Base-by-base conservation (phyloP, 2,329 filamentous ascomycete species). In the Rhynchosporium graminicola region DNA sequence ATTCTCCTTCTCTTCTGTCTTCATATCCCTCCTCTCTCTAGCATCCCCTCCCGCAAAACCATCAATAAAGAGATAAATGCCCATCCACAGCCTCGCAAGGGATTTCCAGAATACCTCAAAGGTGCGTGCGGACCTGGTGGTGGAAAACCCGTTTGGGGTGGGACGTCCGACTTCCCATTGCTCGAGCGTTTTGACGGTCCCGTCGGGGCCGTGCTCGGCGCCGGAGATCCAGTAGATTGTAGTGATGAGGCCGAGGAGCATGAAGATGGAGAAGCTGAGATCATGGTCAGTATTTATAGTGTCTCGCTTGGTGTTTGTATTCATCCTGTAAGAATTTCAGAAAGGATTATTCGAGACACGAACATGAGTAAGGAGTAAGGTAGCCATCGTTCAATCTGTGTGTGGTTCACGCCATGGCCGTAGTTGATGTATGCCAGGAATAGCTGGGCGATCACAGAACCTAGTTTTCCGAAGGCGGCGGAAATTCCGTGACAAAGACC, bases 301-400 rank as follows among this genome's bases (percentile, higher is more conserved):
- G 28, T 28, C 29, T 6, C n/a, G 36, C 20, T 20, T 20, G 20
- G 20, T 20, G 20, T 20, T 20, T 20, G 20, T 20, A 20, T 20
- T 20, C 20, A 20, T 20, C 20, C 20, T 20, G 20, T 20, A 20
- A 20, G 20, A 20, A 20, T 20, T 20, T 20, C 20, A 20, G 1
- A 20, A 20, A 1, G 20, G 20, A 20, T 20, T 20, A 42, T 45
- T 20, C 8, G n/a, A 38, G 26, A 7, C 26, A 62, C 65, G 13
- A 28, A 68, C 63, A 69, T 64, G 13, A 69, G 60, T n/a, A 69
- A 60, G 1, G 67, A 69, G 45, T 69, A 67, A 3, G 64, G 65
- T 3, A 69, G 60, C 67, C 67, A 69, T 60, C 60, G 60, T 10
- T 65, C 55, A 28, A 68, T 64, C 0, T 20, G 46, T 1, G 36